phyloP scores from a whole-genome alignment of 2,329 filamentous ascomycete genomes.

The Talaromyces pinophilus region DNA sequence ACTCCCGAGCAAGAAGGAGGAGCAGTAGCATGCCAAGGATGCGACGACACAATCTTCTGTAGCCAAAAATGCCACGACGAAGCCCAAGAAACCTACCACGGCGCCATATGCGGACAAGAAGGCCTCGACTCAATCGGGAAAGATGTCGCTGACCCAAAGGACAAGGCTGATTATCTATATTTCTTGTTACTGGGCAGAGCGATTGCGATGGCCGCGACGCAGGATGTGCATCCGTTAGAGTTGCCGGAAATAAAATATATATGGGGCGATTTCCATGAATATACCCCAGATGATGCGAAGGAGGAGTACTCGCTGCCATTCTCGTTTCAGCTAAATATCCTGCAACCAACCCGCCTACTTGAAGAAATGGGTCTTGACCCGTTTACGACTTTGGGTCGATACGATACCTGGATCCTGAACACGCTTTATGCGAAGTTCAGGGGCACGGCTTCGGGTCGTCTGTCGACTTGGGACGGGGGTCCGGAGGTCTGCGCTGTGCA shows the following conservation, averaged over 20 bases:
- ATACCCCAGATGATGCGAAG: conserved; percentile 17
- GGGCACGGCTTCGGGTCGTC: conserved; percentile 83
- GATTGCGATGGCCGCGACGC: conserved; percentile 63
- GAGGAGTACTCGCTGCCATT: conserved; percentile 53
- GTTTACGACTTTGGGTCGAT: conserved; percentile 49
- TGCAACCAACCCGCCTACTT: conserved; percentile 61
- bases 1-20: conserved; percentile 25
- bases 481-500: conserved; percentile 93
- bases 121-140: conserved; percentile 59
- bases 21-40: conserved; percentile 55
- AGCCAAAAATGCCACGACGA: conserved; percentile 56
- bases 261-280: conserved; percentile 62
- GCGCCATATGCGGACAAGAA: conserved; percentile 58
- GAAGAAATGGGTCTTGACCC: conserved; percentile 65
- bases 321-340: conserved; percentile 61
- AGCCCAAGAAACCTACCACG: conserved; percentile 60
- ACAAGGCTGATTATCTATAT: conserved; percentile 61
- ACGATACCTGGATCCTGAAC: conserved; percentile 69
- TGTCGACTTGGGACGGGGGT: conserved; percentile 72
- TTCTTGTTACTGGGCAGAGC: conserved; percentile 60
- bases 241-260: conserved; percentile 64
- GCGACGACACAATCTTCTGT: conserved; percentile 63
- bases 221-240: conserved; percentile 59
- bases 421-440: conserved; percentile 91
- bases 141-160: conserved; percentile 58